Evolutionary conservation across 192 early-diverging fungal species (phyloP), one percentile per base, ranked within the genome.

Genomic region (Coemansia sp.): DNA sequence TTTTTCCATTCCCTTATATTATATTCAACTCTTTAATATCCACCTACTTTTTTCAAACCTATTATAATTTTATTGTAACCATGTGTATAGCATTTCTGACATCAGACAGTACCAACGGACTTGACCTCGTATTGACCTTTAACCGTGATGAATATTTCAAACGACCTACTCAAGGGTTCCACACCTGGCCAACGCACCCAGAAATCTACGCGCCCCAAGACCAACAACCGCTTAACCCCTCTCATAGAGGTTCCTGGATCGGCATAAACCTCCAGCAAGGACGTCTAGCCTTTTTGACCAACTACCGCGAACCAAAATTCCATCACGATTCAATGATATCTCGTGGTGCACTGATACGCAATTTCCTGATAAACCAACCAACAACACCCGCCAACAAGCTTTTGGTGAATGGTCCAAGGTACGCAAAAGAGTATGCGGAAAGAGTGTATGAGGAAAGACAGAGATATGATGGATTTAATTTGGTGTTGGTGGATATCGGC

Each of bases 121-220:
- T 9, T 12, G 39, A 41, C 39, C 52, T 82, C 0, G 68, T 78
- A 0, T 51, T 83, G 53, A 66, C 69, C 1, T 83, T 83, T 64
- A 83, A 83, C 67, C 72, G 81, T 0, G 81, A 83, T 53, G 81
- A 78, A 61, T 76, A 51, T 55, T 75, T 78, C 35, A 62, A 60
- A 4, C 75, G 81, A 6, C 75, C 81, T 4, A 83, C 81, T 1
- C 35, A 32, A 12, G 70, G 66, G 1, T 74, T 78, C 59, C 81
- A 83, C 38, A 48, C 48, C 51, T 83, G 81, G 81, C 3, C 51
- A 9, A 17, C 12, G 11, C 5, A 51, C 32, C 69, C 75, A 22
- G 33, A 56, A 15, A 62, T 78, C 20, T 73, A 61, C n/a, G 81
- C 81, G n/a, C 81, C 81, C 2, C 51, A 67, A 17, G 81, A 83